phyloP scores from a whole-genome alignment of 208 protist genomes.

The Trypanosoma boissoni region DNA sequence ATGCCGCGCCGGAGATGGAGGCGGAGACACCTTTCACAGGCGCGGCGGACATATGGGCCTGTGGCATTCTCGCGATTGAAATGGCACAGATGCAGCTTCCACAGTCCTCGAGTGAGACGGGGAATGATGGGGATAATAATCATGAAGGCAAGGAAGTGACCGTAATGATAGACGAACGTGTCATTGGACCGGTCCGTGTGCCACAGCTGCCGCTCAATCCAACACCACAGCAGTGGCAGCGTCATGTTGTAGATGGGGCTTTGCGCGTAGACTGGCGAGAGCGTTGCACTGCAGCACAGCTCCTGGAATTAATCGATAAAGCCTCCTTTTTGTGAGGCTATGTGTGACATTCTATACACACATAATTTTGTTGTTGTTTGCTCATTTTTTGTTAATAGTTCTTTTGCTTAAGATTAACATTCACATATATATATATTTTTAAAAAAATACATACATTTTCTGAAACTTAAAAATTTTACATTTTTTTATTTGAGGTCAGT shows the following conservation, averaged over 20 bases:
- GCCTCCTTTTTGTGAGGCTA: no score
- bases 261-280: constrained; percentile 14
- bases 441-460: no score
- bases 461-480: no score
- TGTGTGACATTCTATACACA: no score
- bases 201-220: constrained; percentile 6
- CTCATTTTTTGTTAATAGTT: no score
- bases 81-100: constrained; percentile 26
- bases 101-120: background rate
- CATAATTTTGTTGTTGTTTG: no score
- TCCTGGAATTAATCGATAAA: constrained; percentile 1
- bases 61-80: constrained; percentile 22
- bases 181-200: constrained; percentile 5
- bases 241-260: constrained; percentile 7
- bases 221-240: constrained; percentile 8
- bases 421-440: no score
- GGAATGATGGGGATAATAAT: background rate
- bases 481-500: no score
- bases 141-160: background rate
- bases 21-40: constrained; percentile 12
- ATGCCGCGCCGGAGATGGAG: constrained; percentile 23
- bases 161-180: background rate
- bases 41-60: constrained; percentile 26
- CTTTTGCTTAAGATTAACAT: no score
- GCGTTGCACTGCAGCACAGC: background rate